These are phyloP conservation scores for Iodosphaeria phyllophila DNA, from an alignment of 2,329 filamentous ascomycete genomes.

Conservation along the genomic window DNA sequence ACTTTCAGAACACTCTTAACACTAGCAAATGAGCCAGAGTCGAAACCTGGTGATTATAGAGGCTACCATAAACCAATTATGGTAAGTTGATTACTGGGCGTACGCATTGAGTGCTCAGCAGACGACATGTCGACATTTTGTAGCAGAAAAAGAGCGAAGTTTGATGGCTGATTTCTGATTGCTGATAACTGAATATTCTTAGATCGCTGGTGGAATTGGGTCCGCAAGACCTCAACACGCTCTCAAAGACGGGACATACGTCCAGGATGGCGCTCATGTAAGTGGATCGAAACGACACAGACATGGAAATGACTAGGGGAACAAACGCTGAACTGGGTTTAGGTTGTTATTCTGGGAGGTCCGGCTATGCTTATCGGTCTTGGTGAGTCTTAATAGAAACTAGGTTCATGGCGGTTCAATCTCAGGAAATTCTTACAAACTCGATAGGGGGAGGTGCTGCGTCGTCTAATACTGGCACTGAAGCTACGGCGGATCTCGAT, in stretches of 20 bases:
- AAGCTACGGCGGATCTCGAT: slow-evolving; percentile 80
- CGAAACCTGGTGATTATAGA: slow-evolving; percentile 42
- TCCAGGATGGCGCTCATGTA: slow-evolving; percentile 67
- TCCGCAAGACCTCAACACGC: slow-evolving; percentile 84
- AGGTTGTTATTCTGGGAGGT: slow-evolving; percentile 87
- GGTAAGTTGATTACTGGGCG: slow-evolving; percentile 4
- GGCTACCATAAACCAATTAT: slow-evolving; percentile 86
- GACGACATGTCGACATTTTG: no score
- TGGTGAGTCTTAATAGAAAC: no score
- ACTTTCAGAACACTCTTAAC: slow-evolving; percentile 84
- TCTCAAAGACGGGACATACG: slow-evolving; percentile 61
- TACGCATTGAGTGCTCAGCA: no score
- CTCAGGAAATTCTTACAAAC: background rate
- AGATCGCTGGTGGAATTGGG: slow-evolving; percentile 91
- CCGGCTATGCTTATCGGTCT: slow-evolving; percentile 96
- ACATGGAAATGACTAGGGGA: no score
- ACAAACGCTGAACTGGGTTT: no score
- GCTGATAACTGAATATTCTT: slow-evolving; percentile 24
- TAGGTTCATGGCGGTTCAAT: no score
- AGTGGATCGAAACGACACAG: no score
- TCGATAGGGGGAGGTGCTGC: slow-evolving; percentile 81
- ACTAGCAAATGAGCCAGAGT: slow-evolving; percentile 34
- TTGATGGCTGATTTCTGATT: background rate
- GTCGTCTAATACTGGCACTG: slow-evolving; percentile 73
- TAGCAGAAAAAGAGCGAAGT: no score